phyloP scores from a whole-genome alignment of 192 early-diverging fungal genomes.

The Anaeromyces robustus region DNA sequence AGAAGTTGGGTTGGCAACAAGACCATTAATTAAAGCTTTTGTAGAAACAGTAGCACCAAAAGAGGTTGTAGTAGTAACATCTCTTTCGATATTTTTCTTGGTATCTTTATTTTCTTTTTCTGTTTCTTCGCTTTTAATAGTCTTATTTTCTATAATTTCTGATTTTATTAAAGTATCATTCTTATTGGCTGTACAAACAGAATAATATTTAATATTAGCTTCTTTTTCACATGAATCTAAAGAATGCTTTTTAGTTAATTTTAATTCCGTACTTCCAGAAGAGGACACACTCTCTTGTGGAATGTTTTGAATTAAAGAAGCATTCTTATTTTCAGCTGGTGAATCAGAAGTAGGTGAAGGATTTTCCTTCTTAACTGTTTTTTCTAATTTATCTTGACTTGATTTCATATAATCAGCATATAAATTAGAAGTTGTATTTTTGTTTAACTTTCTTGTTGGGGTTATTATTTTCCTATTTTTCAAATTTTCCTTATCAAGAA shows the following conservation, averaged over 20 bases:
- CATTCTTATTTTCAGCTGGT: not conserved
- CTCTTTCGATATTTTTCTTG: not conserved
- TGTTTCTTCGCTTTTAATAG: not conserved
- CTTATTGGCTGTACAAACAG: not conserved
- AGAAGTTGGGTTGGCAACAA: not conserved
- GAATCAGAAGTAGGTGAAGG: not conserved
- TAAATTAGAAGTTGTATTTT: not conserved
- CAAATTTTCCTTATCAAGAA: not conserved
- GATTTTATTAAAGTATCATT: not conserved
- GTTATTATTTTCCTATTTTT: not conserved
- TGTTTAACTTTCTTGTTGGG: not conserved
- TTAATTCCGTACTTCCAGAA: not conserved
- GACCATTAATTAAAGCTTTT: not conserved
- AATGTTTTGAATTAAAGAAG: not conserved
- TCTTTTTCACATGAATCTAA: not conserved
- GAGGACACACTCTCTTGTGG: not conserved
- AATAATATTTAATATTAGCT: not conserved
- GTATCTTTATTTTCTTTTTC: not conserved
- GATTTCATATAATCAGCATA: not conserved
- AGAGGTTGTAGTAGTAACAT: not conserved
- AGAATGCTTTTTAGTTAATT: not conserved
- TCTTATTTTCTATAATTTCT: not conserved
- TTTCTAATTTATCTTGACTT: not conserved
- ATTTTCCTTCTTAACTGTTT: not conserved
- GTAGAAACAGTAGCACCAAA: not conserved